Base-by-base conservation (phyloP, 805 yeast genomes). In the Candida vaughaniae region DNA sequence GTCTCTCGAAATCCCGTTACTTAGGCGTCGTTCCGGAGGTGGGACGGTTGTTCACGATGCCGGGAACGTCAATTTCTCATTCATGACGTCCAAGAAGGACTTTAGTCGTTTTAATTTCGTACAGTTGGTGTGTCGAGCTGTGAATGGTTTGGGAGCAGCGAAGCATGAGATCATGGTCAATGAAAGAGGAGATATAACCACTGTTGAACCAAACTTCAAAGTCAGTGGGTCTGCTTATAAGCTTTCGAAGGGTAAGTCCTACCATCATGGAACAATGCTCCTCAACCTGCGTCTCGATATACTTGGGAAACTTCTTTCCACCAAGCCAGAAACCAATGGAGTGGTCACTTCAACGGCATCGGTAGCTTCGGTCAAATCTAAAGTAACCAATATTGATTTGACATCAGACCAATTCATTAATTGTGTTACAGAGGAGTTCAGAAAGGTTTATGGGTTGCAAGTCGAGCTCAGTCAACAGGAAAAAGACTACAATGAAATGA, bases 191-290 rank as follows among this genome's bases (percentile, higher is more conserved):
- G 99, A 93, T 55, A 82, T 91, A 19, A 70, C 80, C 7, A 74
- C 78, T 12, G 51, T 36, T 5, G 53, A 49, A 19, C 42, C 49
- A 6, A 37, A 41, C 16, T 64, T 56, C 16, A 93, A 93, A 53
- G 78, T 93, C 4, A 84, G 95, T 49, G 99, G 99, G 0, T 85
- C 95, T 6, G 97, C 99, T 0, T 93, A 77, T 60, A 90, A 90
- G 55, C 69, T 93, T 22, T 81, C 95, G 4, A 73, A 75, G 33
- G 90, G 93, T 0, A 78, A 79, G 48, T 80, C 95, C 5, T 82
- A 90, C 47, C 99, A 93, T 55, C 99, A 93, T 63, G 99, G 97
- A 0, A 93, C 99, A 0, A 86, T 93, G 96, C 67, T 93, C 6
- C 64, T 93, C 16, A 64, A 75, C 37, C 80, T 95, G 28, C 68